phyloP scores from a whole-genome alignment of 331 rosid genomes.

The Arachis monticola region DNA sequence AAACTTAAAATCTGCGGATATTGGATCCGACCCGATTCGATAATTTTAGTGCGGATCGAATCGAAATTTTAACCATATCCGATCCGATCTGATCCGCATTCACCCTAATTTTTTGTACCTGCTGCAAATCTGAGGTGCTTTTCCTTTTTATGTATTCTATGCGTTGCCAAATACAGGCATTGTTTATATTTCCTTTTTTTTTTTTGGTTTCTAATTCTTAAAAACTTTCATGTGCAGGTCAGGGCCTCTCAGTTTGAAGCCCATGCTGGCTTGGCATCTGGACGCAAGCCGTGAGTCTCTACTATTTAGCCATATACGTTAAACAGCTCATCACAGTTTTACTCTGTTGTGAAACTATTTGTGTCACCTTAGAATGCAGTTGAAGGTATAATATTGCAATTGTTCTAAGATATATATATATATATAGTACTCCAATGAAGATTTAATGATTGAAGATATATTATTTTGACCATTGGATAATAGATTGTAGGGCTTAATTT shows the following conservation, averaged over 20 bases:
- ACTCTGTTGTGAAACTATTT: neutral
- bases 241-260: constrained; percentile 95
- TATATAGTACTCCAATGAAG: no score
- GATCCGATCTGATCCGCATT: no score
- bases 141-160: constrained; percentile 24
- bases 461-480: no score
- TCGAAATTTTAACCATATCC: no score
- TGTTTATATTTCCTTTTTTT: neutral
- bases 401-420: no score
- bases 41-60: no score
- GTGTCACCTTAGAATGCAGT: no score
- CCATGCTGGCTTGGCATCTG: constrained; percentile 93
- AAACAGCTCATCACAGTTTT: neutral
- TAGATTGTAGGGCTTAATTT: no score
- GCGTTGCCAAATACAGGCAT: constrained; percentile 1
- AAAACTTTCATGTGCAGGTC: constrained; percentile 53
- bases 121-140: constrained; percentile 78
- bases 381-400: no score
- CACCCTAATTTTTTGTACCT: constrained; percentile 52
- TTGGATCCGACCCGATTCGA: no score
- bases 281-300: constrained; percentile 95
- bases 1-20: no score
- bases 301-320: constrained; percentile 20
- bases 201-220: constrained; percentile 39
- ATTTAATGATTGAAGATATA: no score